phyloP scores from a whole-genome alignment of 1,139 yeast species.

The Suhomyces wounanorum region DNA sequence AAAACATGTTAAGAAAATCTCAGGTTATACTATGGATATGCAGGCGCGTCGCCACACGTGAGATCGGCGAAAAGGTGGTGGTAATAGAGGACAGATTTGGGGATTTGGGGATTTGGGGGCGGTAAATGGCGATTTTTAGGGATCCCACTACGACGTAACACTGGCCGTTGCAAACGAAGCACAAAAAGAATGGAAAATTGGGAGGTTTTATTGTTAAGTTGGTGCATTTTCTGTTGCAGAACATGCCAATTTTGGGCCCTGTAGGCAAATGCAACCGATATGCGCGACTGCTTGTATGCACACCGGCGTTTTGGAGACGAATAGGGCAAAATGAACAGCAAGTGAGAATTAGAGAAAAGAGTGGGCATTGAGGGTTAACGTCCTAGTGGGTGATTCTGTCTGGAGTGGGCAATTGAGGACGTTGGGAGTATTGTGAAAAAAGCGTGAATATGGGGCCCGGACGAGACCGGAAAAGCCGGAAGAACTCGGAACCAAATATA shows the following conservation, averaged over 20 bases:
- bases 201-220: neutral
- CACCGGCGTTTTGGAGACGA: neutral
- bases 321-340: neutral
- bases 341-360: neutral
- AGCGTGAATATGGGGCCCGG: too few species aligned
- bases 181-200: too few species aligned
- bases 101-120: neutral
- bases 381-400: too few species aligned
- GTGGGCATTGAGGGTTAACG: too few species aligned
- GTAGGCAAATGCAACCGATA: neutral
- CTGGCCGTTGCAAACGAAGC: too few species aligned
- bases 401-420: too few species aligned
- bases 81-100: neutral
- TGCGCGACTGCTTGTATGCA: neutral
- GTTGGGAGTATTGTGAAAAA: too few species aligned
- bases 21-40: slow-evolving; percentile 7
- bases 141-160: too few species aligned
- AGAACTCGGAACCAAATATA: too few species aligned
- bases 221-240: neutral
- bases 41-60: slow-evolving; percentile 8
- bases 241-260: neutral
- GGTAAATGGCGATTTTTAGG: neutral
- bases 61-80: neutral
- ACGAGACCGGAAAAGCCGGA: too few species aligned
- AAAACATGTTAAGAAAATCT: slow-evolving; percentile 7